Evolutionary conservation across 164 flowering plant species (phyloP).

Genomic region (Vitis amurensis): DNA sequence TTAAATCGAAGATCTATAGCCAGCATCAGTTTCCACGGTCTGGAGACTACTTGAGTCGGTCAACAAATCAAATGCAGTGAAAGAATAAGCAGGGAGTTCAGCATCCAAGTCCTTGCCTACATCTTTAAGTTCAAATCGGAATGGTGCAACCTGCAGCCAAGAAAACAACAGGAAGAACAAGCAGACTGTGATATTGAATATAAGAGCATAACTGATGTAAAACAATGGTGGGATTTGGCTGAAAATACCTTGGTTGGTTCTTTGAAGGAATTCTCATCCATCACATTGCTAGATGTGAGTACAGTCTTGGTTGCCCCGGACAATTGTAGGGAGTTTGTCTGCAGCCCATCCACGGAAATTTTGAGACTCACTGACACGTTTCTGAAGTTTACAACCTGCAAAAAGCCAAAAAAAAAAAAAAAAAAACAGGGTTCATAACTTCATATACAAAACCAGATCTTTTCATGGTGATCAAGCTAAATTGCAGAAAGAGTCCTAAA

Average conservation of each 20-base stretch:
- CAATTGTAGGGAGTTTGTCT: constrained; percentile 27
- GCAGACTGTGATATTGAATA: not conserved
- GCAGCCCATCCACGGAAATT: constrained; percentile 52
- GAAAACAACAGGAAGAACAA: not conserved
- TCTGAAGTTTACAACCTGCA: constrained; percentile 84
- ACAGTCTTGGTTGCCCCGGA: constrained; percentile 52
- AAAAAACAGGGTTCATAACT: not conserved
- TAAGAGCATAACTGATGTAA: not conserved
- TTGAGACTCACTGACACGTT: constrained; percentile 47
- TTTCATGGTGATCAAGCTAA: too few species aligned
- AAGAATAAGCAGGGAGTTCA: constrained; percentile 55
- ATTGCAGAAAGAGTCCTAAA: too few species aligned
- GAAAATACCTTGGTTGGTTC: constrained; percentile 63
- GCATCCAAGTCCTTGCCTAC: constrained; percentile 53
- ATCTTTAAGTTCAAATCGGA: constrained; percentile 25
- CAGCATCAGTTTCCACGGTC: constrained; percentile 22
- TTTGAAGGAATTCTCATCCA: constrained; percentile 84
- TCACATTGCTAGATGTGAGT: constrained; percentile 56
- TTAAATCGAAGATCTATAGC: constrained; percentile 26
- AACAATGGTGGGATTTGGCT: not conserved
- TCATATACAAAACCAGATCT: too few species aligned
- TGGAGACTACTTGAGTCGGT: constrained; percentile 17
- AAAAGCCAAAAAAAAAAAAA: constrained; percentile 3
- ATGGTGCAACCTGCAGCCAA: constrained; percentile 52
- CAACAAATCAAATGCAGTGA: constrained; percentile 68